phyloP scores from a whole-genome alignment of 495 filamentous ascomycete genomes.

The Penicillium subrubescens region DNA sequence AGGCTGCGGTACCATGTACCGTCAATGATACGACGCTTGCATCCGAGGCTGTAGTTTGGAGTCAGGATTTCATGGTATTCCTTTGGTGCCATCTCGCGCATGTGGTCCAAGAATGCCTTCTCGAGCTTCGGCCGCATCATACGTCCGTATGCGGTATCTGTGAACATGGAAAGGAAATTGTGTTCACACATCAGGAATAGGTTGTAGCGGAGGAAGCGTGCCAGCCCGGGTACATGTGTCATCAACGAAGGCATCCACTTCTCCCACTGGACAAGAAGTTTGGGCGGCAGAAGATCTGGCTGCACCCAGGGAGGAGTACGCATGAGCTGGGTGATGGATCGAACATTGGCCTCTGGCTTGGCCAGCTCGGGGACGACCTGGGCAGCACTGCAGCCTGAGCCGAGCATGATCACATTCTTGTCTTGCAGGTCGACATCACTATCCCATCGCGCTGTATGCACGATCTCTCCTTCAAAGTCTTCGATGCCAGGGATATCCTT shows the following conservation, averaged over 20 bases:
- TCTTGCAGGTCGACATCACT: conserved; percentile 42
- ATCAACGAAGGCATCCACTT: conserved; percentile 44
- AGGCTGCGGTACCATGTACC: conserved; percentile 57
- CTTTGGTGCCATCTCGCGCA: conserved; percentile 53
- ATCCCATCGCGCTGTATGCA: conserved; percentile 63
- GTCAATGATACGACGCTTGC: conserved; percentile 64
- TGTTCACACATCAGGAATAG: conserved; percentile 42
- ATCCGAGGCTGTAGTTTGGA: conserved; percentile 63
- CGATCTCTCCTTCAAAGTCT: conserved; percentile 54
- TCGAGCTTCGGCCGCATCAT: conserved; percentile 34
- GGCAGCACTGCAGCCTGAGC: conserved; percentile 61
- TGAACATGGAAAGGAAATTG: conserved; percentile 39
- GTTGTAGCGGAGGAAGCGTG: conserved; percentile 28
- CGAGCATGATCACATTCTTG: conserved; percentile 61
- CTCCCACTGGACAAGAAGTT: conserved; percentile 34
- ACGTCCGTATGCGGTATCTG: conserved; percentile 30
- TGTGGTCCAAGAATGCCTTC: conserved; percentile 43
- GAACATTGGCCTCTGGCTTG: conserved; percentile 46
- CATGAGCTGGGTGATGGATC: conserved; percentile 65
- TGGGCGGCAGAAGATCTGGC: conserved; percentile 23
- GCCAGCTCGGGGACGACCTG: conserved; percentile 46
- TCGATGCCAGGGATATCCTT: conserved; percentile 56
- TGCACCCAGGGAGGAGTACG: conserved; percentile 64
- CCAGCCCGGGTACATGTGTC: conserved; percentile 49
- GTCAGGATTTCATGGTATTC: conserved; percentile 67